Conservation (phyloP, 192 early-diverging fungal genomes). For the Linderina pennispora region DNA sequence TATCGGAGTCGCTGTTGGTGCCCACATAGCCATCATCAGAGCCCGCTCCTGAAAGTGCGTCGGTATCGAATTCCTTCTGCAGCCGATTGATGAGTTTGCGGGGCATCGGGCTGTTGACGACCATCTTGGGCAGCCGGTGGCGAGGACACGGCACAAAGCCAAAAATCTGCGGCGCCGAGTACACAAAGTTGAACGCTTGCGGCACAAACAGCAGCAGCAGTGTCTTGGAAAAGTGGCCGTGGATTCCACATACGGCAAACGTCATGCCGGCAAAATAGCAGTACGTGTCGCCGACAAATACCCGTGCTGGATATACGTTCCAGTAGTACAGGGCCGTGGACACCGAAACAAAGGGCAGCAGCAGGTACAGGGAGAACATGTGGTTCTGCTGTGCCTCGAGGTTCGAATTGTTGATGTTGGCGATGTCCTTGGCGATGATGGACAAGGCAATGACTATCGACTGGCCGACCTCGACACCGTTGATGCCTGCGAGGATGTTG, state of each 20-base stretch:
- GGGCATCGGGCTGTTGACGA: conserved; percentile 11
- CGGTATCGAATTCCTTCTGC: conserved; percentile 7
- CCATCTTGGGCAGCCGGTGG: conserved; percentile 78
- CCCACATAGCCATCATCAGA: conserved; percentile 14
- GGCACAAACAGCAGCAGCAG: conserved; percentile 91
- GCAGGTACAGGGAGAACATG: conserved; percentile 81
- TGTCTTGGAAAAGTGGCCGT: conserved; percentile 92
- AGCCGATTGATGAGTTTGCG: conserved; percentile 8
- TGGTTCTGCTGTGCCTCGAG: conserved; percentile 70
- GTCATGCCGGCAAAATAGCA: conserved; percentile 99
- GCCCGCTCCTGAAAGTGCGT: background rate
- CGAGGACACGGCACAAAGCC: conserved; percentile 90
- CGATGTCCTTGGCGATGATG: conserved; percentile 51
- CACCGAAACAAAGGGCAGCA: conserved; percentile 89
- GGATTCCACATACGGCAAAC: conserved; percentile 94
- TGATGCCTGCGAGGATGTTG: conserved; percentile 97
- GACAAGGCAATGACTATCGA: conserved; percentile 88
- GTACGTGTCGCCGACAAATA: conserved; percentile 96
- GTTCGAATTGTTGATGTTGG: conserved; percentile 26
- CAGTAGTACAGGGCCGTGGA: conserved; percentile 73
- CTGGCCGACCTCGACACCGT: conserved; percentile 95
- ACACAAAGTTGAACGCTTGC: conserved; percentile 96
- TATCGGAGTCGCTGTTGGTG: too few species aligned
- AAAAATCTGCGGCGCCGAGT: conserved; percentile 93
- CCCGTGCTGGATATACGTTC: conserved; percentile 89